Conservation (phyloP, 139 green algal species). For the Eudorina sp. region DNA sequence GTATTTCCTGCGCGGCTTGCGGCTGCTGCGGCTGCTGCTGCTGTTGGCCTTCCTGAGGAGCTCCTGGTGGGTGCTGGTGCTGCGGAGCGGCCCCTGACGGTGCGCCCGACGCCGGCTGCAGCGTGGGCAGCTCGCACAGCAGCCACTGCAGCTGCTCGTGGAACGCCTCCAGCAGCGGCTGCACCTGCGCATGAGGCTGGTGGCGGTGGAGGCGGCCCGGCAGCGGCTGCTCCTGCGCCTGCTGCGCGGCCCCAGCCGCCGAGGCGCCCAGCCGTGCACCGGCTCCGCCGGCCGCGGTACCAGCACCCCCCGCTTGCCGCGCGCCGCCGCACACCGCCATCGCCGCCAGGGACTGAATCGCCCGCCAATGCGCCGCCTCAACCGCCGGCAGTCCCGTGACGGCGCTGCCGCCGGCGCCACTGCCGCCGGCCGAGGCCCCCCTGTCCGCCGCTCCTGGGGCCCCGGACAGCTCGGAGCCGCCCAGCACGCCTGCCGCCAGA, state of each 20-base stretch:
- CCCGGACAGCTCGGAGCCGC: too few species aligned
- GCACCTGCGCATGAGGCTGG: background rate
- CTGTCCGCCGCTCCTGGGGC: background rate
- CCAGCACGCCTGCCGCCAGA: background rate
- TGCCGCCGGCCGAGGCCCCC: background rate
- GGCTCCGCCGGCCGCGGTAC: background rate
- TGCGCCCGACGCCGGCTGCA: background rate
- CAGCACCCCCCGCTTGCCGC: background rate
- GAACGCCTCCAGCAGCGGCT: background rate
- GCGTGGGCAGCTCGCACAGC: slow-evolving; percentile 19
- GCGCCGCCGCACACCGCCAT: slow-evolving; percentile 22
- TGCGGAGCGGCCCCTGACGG: too few species aligned
- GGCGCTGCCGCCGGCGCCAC: background rate
- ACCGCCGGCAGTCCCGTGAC: slow-evolving; percentile 44
- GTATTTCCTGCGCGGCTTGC: background rate
- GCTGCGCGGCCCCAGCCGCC: too few species aligned
- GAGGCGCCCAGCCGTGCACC: background rate
- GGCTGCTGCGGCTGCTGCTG: too few species aligned
- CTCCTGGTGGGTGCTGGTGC: too few species aligned
- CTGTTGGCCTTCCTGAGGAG: background rate
- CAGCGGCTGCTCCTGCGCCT: background rate
- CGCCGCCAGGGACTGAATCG: slow-evolving; percentile 4
- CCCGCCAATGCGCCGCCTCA: slow-evolving; percentile 60
- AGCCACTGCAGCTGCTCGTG: slow-evolving; percentile 21
- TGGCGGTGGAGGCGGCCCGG: background rate